Percentiles rank a stretch among this genome's conserved stretches.
phyloP scores from a whole-genome alignment of 176 grass and related monocot species.

The Olyra latifolia region DNA sequence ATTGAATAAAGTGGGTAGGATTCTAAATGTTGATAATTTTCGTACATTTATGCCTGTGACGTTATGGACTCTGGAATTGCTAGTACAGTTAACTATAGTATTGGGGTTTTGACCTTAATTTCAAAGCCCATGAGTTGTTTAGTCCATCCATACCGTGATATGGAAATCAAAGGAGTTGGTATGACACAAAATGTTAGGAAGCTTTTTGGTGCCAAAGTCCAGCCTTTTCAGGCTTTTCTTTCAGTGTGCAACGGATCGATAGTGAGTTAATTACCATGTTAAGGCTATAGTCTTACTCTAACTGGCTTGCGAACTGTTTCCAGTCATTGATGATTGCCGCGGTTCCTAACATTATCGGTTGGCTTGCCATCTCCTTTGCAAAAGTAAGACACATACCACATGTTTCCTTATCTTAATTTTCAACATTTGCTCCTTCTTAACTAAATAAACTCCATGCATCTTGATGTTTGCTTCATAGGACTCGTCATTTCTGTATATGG shows the following conservation, averaged over 20 bases:
- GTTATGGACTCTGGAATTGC: not conserved
- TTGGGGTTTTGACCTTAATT: not conserved
- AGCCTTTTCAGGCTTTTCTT: not conserved
- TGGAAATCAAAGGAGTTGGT: not conserved
- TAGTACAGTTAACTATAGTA: not conserved
- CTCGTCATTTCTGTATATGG: conserved; percentile 87
- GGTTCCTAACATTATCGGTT: conserved; percentile 85
- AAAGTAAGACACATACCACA: conserved; percentile 41
- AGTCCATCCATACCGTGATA: not conserved
- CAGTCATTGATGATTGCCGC: conserved; percentile 92
- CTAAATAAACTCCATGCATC: not conserved
- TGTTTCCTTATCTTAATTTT: conserved; percentile 9
- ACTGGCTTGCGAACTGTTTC: conserved; percentile 10
- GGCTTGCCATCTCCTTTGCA: conserved; percentile 92
- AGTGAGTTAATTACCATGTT: not conserved
- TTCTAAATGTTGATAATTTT: not conserved
- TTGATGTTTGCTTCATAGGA: conserved; percentile 46
- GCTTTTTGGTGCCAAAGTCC: not conserved
- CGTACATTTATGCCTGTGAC: not conserved
- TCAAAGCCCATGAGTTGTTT: conserved; percentile 5
- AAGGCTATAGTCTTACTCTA: not conserved
- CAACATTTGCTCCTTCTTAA: not conserved
- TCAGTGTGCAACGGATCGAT: not conserved
- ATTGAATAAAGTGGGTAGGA: not conserved
- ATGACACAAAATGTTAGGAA: not conserved